A percentile compares a stretch with the other conserved stretches of the same genome.
Evolutionary conservation across 176 grass and related monocot genomes (phyloP).

Genomic region (Eleusine coracana): DNA sequence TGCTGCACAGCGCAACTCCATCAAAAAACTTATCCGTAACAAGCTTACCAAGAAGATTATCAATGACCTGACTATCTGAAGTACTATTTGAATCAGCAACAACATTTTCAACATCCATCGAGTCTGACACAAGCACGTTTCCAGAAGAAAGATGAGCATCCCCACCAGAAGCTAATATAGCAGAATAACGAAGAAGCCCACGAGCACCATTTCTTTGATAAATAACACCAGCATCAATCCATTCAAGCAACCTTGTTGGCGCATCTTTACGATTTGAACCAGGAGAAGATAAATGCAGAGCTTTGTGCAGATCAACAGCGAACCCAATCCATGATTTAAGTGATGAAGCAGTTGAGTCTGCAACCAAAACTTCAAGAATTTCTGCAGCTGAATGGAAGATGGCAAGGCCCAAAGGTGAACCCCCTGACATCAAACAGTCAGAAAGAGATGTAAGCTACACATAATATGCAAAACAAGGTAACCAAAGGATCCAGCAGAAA

Average conservation of each 20-base stretch:
- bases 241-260: slow-evolving; percentile 87
- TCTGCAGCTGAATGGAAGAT: slow-evolving; percentile 92
- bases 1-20: slow-evolving; percentile 69
- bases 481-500: slow-evolving; percentile 35
- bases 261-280: slow-evolving; percentile 97
- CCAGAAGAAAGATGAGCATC: slow-evolving; percentile 94
- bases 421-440: slow-evolving; percentile 52
- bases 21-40: slow-evolving; percentile 89
- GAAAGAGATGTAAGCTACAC: slow-evolving; percentile 14
- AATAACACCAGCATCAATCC: slow-evolving; percentile 98
- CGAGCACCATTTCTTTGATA: slow-evolving; percentile 90
- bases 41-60: slow-evolving; percentile 91
- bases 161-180: slow-evolving; percentile 88
- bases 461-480: slow-evolving; percentile 22
- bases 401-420: slow-evolving; percentile 80
- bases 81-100: slow-evolving; percentile 77
- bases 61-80: slow-evolving; percentile 78
- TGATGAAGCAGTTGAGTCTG: slow-evolving; percentile 85
- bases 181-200: slow-evolving; percentile 87
- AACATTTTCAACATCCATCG: slow-evolving; percentile 93
- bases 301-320: slow-evolving; percentile 91
- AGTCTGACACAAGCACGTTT: slow-evolving; percentile 90
- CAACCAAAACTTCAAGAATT: slow-evolving; percentile 96
- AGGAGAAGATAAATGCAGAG: slow-evolving; percentile 88
- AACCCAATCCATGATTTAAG: slow-evolving; percentile 90